Percentiles rank a stretch among this genome's conserved stretches.
These are phyloP conservation scores for Trametes hirsuta DNA, from an alignment of 1,284 basidiomycete species.

Conservation along the genomic window DNA sequence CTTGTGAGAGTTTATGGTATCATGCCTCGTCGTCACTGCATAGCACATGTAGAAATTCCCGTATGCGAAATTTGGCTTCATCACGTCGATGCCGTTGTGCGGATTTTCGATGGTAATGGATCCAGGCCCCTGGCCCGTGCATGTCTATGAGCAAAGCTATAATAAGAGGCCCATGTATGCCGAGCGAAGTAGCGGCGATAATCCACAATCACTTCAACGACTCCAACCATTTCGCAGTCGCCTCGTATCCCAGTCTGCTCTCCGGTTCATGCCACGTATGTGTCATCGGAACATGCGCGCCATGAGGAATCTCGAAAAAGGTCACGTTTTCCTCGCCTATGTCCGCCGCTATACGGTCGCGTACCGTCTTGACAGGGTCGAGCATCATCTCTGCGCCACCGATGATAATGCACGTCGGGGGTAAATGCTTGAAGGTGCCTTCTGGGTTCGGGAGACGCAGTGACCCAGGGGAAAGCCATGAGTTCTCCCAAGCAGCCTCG, in stretches of 20 bases:
- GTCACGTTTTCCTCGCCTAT: conserved; percentile 37
- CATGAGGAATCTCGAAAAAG: conserved; percentile 53
- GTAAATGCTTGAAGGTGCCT: conserved; percentile 51
- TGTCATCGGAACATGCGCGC: conserved; percentile 52
- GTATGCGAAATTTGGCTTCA: no score
- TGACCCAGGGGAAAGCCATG: conserved; percentile 61
- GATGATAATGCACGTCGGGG: conserved; percentile 53
- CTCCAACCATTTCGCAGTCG: neutral
- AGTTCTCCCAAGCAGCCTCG: conserved; percentile 42
- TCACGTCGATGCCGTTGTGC: no score
- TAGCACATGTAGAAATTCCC: no score
- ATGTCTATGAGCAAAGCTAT: no score
- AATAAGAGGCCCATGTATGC: no score
- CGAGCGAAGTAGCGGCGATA: neutral
- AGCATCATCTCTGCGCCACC: conserved; percentile 56
- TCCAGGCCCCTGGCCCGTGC: no score
- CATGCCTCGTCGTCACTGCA: no score
- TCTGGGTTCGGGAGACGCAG: conserved; percentile 35
- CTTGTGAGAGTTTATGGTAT: no score
- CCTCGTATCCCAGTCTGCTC: conserved; percentile 37
- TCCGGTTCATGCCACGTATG: conserved; percentile 59
- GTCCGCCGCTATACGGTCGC: conserved; percentile 26
- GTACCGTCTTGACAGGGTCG: conserved; percentile 44
- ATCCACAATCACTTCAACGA: neutral
- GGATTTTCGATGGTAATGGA: no score